phyloP scores from a whole-genome alignment of 2,329 filamentous ascomycete genomes.

The Helicocarpus griseus region DNA sequence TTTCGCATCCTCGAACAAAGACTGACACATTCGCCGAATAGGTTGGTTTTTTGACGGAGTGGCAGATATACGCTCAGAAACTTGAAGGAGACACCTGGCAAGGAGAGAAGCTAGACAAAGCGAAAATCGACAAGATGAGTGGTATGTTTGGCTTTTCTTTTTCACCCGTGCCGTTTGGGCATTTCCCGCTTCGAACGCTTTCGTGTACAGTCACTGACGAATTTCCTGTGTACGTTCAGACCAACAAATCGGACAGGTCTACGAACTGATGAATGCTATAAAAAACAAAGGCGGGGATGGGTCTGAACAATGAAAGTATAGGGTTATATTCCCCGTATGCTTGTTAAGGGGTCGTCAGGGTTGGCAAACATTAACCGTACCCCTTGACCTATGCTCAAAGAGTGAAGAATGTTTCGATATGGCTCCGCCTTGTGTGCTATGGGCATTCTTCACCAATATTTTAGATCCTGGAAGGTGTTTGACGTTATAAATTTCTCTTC shows the following conservation, averaged over 20 bases:
- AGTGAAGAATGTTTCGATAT: constrained; percentile 1
- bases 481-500: neutral
- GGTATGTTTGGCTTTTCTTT: constrained; percentile 47
- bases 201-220: neutral
- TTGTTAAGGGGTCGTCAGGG: neutral
- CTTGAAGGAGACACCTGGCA: constrained; percentile 80
- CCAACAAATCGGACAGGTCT: constrained; percentile 85
- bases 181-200: neutral
- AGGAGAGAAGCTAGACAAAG: constrained; percentile 71
- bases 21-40: constrained; percentile 26
- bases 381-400: neutral
- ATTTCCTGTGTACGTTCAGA: constrained; percentile 43
- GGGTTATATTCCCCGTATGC: neutral
- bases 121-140: constrained; percentile 87
- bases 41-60: constrained; percentile 94
- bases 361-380: neutral
- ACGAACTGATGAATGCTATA: constrained; percentile 86
- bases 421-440: neutral
- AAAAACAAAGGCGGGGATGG: constrained; percentile 37
- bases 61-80: constrained; percentile 90
- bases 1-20: neutral
- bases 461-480: neutral
- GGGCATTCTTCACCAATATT: neutral
- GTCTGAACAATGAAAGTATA: neutral
- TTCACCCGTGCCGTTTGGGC: constrained; percentile 1